A percentile compares a stretch with the other conserved stretches of the same genome.
Conservation (phyloP, 2,329 filamentous ascomycete species). For the Fusarium sp. region DNA sequence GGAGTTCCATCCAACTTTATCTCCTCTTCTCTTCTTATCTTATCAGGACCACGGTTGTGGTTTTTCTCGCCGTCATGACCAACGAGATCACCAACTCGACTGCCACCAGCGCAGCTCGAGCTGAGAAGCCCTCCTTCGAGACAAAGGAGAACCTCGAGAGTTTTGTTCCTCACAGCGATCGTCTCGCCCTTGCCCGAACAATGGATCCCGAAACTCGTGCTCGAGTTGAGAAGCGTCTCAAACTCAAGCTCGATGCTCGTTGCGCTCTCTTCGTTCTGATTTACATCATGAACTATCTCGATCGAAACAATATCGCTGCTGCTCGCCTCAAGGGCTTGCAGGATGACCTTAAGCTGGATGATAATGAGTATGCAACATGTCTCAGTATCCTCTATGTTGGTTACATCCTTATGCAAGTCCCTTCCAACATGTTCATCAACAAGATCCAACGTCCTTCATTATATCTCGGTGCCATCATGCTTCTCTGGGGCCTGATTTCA, state of each 20-base stretch:
- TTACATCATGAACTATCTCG: constrained; percentile 79
- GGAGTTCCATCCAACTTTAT: neutral
- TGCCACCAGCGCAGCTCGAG: neutral
- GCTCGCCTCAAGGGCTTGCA: constrained; percentile 73
- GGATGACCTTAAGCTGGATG: constrained; percentile 64
- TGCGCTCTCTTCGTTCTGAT: constrained; percentile 77
- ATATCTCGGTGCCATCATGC: constrained; percentile 63
- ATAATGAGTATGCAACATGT: constrained; percentile 71
- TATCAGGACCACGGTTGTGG: neutral
- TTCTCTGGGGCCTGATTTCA: constrained; percentile 71
- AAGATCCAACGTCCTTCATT: constrained; percentile 61
- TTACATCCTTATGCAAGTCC: constrained; percentile 72
- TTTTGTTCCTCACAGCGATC: neutral
- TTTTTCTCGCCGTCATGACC: neutral
- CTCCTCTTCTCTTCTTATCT: neutral
- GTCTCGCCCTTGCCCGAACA: neutral
- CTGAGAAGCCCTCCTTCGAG: constrained; percentile 2
- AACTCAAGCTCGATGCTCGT: constrained; percentile 77
- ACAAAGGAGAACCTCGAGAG: neutral
- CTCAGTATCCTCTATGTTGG: constrained; percentile 74
- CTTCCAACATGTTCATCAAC: constrained; percentile 68
- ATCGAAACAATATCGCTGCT: constrained; percentile 75
- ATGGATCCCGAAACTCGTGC: constrained; percentile 10
- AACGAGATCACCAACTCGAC: constrained; percentile 11
- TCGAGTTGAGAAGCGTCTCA: constrained; percentile 70